A percentile compares a stretch with the other conserved stretches of the same genome.
These are phyloP conservation scores for Quercus agrifolia DNA, from an alignment of 306 rosid species.

Conservation along the genomic window DNA sequence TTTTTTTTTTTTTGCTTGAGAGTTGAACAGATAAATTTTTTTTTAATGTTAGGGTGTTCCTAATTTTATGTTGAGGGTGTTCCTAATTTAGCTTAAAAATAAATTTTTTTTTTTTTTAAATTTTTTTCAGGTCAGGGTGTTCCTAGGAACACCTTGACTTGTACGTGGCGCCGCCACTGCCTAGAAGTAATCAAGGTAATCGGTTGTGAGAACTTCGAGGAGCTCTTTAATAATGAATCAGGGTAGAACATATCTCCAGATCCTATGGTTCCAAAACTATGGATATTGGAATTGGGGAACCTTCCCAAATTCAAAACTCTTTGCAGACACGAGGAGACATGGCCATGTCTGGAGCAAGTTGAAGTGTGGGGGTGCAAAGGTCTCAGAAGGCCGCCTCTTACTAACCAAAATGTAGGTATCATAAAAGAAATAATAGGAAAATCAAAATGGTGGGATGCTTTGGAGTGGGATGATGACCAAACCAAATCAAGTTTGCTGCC, in stretches of 20 bases:
- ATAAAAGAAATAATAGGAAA: conserved; percentile 5
- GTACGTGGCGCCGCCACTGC: too few relatives aligned
- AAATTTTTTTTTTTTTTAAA: too few relatives aligned
- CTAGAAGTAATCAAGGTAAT: conserved; percentile 6
- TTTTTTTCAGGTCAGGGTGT: too few relatives aligned
- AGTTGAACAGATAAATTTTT: too few relatives aligned
- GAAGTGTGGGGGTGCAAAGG: background rate
- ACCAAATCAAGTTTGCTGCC: background rate
- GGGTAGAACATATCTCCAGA: background rate
- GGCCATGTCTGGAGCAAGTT: conserved; percentile 9
- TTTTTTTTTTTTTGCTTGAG: too few relatives aligned
- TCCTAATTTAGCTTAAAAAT: too few relatives aligned
- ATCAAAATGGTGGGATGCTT: background rate
- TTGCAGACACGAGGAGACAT: conserved; percentile 1
- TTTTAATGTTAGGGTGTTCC: too few relatives aligned
- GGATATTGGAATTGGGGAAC: background rate
- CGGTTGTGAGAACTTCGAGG: background rate
- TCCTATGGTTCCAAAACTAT: conserved; percentile 14
- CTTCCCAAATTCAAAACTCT: background rate
- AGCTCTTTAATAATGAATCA: conserved; percentile 1
- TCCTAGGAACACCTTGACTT: too few relatives aligned
- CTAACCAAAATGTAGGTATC: background rate
- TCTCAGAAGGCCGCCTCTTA: conserved; percentile 1
- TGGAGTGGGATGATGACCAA: conserved; percentile 4
- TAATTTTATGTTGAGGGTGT: too few relatives aligned